Percentiles rank a stretch among this genome's conserved stretches.
These are phyloP conservation scores for Danielozyma ontarioensis DNA, from an alignment of 805 yeast species.

Conservation along the genomic window DNA sequence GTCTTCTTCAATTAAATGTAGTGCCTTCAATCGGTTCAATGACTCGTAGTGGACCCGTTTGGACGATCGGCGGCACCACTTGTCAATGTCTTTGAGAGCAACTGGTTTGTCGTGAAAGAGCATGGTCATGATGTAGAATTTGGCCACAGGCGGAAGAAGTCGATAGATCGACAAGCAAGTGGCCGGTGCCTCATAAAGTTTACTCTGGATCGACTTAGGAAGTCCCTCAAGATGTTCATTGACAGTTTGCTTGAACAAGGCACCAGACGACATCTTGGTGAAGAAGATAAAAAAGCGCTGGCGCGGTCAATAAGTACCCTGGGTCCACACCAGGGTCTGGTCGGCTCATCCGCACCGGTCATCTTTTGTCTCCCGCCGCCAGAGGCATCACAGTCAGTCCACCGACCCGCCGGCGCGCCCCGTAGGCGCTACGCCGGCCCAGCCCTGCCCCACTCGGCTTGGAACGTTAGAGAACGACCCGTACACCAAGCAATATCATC, in stretches of 20 bases:
- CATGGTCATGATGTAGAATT: conserved; percentile 82
- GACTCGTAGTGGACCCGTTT: conserved; percentile 67
- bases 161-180: conserved; percentile 93
- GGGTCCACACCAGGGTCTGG: no score
- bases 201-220: conserved; percentile 79
- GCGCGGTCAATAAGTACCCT: no score
- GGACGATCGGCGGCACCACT: conserved; percentile 67
- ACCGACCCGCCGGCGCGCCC: no score
- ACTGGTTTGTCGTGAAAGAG: conserved; percentile 75
- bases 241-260: conserved; percentile 61
- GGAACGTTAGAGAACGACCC: no score
- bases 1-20: conserved; percentile 70
- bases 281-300: no score
- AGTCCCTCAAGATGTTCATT: conserved; percentile 86
- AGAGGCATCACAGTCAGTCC: no score
- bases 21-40: conserved; percentile 63
- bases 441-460: no score
- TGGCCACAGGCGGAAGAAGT: conserved; percentile 82
- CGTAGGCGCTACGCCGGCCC: no score
- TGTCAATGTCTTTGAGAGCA: conserved; percentile 59
- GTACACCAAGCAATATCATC: no score
- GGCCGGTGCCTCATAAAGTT: conserved; percentile 79
- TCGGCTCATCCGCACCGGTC: no score
- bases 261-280: no score
- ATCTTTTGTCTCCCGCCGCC: no score